Base-by-base conservation (phyloP, 768 basidiomycete genomes). In the Mrakia hoshinonis region DNA sequence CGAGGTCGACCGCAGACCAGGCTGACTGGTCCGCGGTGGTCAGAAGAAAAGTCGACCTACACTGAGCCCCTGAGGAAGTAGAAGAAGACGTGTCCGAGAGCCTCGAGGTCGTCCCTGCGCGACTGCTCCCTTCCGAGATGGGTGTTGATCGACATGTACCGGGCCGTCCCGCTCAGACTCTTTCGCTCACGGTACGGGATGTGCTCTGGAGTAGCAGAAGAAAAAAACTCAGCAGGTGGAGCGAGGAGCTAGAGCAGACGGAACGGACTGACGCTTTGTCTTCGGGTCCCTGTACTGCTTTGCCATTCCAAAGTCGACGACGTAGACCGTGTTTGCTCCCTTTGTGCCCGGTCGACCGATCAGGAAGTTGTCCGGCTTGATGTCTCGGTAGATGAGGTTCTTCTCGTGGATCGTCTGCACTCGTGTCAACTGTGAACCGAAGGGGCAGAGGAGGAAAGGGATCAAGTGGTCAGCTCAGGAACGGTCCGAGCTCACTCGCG, bases 121-220 rank as follows among this genome's bases (percentile, higher is more conserved):
- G 92, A 95, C 79, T 83, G 83, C 75, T 83, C 83, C 83, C 96
- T 85, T 51, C 96, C 96, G 70, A 99, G 80, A 83, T 99, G 96
- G 66, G 96, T 99, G 81, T 99, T 99, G 81, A 99, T 98, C 79
- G 90, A 92, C 96, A 99, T 99, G 83, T 99, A 99, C 61, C 96
- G 88, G 47, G 96, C 96, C 20, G 96, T 99, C 20, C 96, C 96
- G 76, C 89, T 91, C 68, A 99, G 83, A 79, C 90, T 92, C 84
- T 99, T 99, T 76, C 95, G 86, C 82, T 99, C 96, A 73, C 96
- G 86, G 81, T 99, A 99, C 67, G 96, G 96, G 73, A 99, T 99
- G 80, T 99, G 96, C 80, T 98, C 72, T 73, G 54, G 5, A 34
- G 31, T 22, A 61, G 58, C 54, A 20, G 13, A 22, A 5, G 36